Evolutionary conservation across 805 yeast genomes (phyloP).

Genomic region (Starmerella gropengiesseri): DNA sequence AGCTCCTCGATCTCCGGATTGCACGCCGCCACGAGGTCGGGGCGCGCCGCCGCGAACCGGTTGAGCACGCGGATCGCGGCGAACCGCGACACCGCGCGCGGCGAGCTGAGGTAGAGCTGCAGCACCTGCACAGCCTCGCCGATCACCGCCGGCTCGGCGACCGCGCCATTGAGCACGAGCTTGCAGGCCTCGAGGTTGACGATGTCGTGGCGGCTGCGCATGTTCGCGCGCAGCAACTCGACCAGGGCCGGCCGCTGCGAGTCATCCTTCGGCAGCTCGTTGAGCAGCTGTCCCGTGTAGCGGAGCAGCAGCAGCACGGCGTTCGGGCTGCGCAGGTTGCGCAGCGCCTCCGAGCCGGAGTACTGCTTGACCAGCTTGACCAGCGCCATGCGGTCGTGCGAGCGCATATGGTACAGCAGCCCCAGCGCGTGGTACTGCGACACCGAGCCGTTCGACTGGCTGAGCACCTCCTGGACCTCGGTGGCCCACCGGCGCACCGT

Average conservation of each 20-base stretch:
- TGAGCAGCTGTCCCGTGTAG: constrained; percentile 41
- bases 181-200: constrained; percentile 89
- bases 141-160: constrained; percentile 31
- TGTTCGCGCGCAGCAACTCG: constrained; percentile 57
- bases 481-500: constrained; percentile 89
- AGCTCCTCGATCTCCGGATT: constrained; percentile 77
- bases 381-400: constrained; percentile 88
- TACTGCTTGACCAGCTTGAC: constrained; percentile 80
- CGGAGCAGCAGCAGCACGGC: constrained; percentile 81
- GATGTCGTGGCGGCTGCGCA: constrained; percentile 73
- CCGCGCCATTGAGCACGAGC: constrained; percentile 50
- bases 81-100: constrained; percentile 80
- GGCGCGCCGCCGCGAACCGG: constrained; percentile 68
- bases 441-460: constrained; percentile 43
- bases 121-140: constrained; percentile 55
- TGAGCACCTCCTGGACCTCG: constrained; percentile 87
- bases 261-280: constrained; percentile 35
- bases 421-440: constrained; percentile 96
- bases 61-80: constrained; percentile 87
- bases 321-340: constrained; percentile 67
- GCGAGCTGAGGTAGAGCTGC: constrained; percentile 69
- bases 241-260: constrained; percentile 40
- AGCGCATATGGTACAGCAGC: constrained; percentile 72
- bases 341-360: constrained; percentile 45
- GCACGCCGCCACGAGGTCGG: constrained; percentile 58